These are phyloP conservation scores for Medicago arabica DNA, from an alignment of 306 rosid genomes.

Conservation along the genomic window DNA sequence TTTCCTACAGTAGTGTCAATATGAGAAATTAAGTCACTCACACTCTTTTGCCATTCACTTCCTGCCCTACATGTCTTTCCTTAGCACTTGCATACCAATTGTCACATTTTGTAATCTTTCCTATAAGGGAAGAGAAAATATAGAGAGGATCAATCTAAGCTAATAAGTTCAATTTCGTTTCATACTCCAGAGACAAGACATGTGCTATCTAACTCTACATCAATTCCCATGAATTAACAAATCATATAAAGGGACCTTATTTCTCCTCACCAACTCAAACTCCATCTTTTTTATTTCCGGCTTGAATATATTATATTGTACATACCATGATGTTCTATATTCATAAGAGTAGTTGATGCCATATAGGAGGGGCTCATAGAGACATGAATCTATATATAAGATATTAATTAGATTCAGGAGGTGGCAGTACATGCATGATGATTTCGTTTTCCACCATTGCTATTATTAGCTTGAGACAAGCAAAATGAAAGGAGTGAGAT, in stretches of 20 bases:
- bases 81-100: neutral
- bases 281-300: neutral
- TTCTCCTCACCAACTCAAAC: constrained; percentile 39
- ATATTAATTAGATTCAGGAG: constrained; percentile 28
- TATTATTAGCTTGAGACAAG: constrained; percentile 29
- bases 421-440: constrained; percentile 39
- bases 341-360: constrained; percentile 29
- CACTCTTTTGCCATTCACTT: neutral
- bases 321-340: neutral
- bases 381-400: constrained; percentile 16
- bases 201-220: constrained; percentile 47
- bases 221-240: constrained; percentile 27
- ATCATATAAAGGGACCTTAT: neutral
- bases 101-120: neutral
- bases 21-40: neutral
- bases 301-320: neutral
- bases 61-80: constrained; percentile 39
- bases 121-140: constrained; percentile 11
- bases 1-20: neutral
- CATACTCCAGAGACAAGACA: constrained; percentile 48
- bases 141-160: constrained; percentile 5
- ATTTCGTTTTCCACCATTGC: constrained; percentile 20
- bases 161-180: constrained; percentile 23
- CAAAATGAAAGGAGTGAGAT: neutral
- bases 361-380: constrained; percentile 24